phyloP scores from a whole-genome alignment of 495 filamentous ascomycete genomes.

The Penicillium soppii region DNA sequence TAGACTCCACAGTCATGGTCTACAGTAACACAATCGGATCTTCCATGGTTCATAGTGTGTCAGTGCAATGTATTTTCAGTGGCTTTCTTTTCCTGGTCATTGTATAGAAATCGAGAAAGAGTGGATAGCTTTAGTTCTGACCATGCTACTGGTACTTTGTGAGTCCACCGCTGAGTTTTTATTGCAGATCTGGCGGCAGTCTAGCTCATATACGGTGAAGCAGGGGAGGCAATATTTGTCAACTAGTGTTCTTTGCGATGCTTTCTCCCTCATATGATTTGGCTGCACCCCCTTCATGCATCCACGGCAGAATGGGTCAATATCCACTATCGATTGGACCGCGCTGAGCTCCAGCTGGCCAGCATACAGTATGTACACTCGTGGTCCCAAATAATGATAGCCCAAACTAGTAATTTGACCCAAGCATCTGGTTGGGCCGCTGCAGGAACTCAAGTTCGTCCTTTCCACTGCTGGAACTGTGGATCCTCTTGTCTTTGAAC shows the following conservation, averaged over 20 bases:
- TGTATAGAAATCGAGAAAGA: no score
- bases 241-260: no score
- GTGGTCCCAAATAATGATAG: background rate
- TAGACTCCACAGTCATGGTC: no score
- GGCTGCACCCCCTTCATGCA: background rate
- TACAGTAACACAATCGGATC: background rate
- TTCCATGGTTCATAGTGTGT: background rate
- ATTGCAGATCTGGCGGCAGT: background rate
- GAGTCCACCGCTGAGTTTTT: no score
- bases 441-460: background rate
- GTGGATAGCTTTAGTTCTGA: no score
- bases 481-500: background rate
- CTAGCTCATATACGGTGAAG: background rate
- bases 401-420: background rate
- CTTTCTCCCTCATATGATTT: background rate
- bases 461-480: background rate
- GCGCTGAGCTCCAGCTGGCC: background rate
- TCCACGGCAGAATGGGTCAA: background rate
- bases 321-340: background rate
- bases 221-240: background rate
- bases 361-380: no score
- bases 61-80: background rate
- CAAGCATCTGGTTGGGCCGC: background rate
- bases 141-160: no score
- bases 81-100: no score